Percentiles rank a stretch among this genome's conserved stretches.
Evolutionary conservation across 169 alveolate genomes (phyloP).

Genomic region (Eimeria maxima): DNA sequence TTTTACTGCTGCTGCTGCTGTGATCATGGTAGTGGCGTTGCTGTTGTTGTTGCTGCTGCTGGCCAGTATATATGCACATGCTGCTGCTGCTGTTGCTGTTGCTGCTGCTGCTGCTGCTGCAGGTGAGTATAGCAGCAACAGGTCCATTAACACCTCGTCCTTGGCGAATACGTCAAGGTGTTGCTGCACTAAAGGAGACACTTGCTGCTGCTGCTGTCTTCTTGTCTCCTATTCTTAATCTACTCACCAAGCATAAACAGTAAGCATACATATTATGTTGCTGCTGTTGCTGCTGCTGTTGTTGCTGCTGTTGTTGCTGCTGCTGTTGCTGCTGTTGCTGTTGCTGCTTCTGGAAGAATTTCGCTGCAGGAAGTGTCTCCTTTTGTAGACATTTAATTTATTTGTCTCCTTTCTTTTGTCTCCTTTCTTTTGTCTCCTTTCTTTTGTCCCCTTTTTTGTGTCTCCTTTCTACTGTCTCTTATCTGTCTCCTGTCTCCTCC

Average conservation of each 20-base stretch:
- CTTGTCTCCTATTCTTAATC: conserved; percentile 64
- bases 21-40: background rate
- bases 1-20: background rate
- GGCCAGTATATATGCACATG: background rate
- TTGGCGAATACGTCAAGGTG: conserved; percentile 76
- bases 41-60: background rate
- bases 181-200: conserved; percentile 65
- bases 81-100: no score
- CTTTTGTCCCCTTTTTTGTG: no score
- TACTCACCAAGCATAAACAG: background rate
- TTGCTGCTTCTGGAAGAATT: no score
- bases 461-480: no score
- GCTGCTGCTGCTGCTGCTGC: conserved; percentile 63
- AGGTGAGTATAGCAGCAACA: conserved; percentile 71
- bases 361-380: background rate
- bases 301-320: no score
- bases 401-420: background rate
- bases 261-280: background rate
- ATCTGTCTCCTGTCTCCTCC: no score
- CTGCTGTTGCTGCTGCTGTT: conserved; percentile 4
- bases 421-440: background rate
- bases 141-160: conserved; percentile 64
- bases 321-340: no score
- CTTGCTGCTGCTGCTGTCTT: conserved; percentile 73
- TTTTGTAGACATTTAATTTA: background rate